phyloP scores from a whole-genome alignment of 202 grass and related monocot genomes.

The Brachypodium distachyon region DNA sequence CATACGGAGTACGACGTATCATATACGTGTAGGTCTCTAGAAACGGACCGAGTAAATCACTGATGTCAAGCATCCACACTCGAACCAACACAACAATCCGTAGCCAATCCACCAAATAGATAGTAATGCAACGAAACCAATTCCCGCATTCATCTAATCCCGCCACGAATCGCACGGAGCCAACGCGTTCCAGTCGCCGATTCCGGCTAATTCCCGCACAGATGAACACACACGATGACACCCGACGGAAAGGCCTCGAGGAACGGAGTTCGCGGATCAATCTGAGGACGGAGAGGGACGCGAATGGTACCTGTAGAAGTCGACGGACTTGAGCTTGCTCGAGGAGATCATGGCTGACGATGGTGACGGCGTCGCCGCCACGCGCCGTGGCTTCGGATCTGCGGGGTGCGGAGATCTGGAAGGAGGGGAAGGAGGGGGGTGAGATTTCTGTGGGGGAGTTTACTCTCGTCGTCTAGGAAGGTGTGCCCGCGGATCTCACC shows the following conservation, averaged over 20 bases:
- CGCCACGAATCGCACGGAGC: background rate
- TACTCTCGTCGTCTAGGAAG: background rate
- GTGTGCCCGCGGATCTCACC: background rate
- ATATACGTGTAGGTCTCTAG: background rate
- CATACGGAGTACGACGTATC: no score
- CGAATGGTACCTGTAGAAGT: slow-evolving; percentile 76
- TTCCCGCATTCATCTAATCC: background rate
- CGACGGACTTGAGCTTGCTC: slow-evolving; percentile 97
- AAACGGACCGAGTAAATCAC: background rate
- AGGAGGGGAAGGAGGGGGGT: background rate
- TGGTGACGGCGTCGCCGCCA: background rate
- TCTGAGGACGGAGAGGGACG: background rate
- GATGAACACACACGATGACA: background rate
- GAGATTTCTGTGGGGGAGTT: slow-evolving; percentile 14
- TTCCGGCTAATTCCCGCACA: background rate
- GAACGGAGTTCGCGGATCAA: background rate
- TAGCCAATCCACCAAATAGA: background rate
- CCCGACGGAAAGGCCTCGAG: background rate
- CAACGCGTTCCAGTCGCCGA: background rate
- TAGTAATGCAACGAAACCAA: background rate
- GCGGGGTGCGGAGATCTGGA: slow-evolving; percentile 9
- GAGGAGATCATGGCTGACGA: slow-evolving; percentile 64
- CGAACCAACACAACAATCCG: background rate
- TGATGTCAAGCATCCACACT: background rate
- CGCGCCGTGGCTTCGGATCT: background rate